Evolutionary conservation across 2,329 filamentous ascomycete genomes (phyloP), one percentile per base, ranked within the genome.

Genomic region (Aspergillus felis): DNA sequence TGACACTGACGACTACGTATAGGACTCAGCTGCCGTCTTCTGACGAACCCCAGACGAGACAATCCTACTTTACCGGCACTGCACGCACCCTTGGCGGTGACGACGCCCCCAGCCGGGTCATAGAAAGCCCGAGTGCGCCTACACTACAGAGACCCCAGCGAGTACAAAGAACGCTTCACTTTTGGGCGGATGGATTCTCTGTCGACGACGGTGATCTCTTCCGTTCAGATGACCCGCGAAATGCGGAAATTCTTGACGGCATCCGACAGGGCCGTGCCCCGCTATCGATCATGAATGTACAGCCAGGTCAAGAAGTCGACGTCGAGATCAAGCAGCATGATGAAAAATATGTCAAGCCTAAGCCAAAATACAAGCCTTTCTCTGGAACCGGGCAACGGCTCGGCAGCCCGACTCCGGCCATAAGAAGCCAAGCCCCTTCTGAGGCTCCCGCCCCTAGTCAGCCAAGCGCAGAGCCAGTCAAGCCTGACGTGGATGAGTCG

Each of bases 11-110:
- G 4, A 14, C 2, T 14, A 25, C 22, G 1, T 9, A 60, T 35
- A 75, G 73, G 55, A 63, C 70, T 8, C 64, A 73, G 41, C 66
- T 64, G 22, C 68, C 69, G 17, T 56, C 64, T 24, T 64, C 67
- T 35, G 81, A 82, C 51, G 80, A 82, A 14, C 73, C 79, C 32
- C 71, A 74, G 53, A 68, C 68, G 9, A 68, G 67, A 59, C 74
- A 65, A 51, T 75, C 74, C n/a, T 69, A 77, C 69, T 88, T 88
- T 70, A 81, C 76, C 25, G 85, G 85, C 54, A 75, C 82, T 53
- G 85, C 85, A 56, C 84, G 82, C 64, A 87, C 85, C n/a, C 78
- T 88, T 10, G 85, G 85, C 55, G 85, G 85, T 59, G 85, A 88
- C 61, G 85, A 87, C 65, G 76, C 81, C 22, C 84, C 84, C 17